Base-by-base conservation (phyloP, 768 basidiomycete genomes). In the Asterophora lycoperdoides region DNA sequence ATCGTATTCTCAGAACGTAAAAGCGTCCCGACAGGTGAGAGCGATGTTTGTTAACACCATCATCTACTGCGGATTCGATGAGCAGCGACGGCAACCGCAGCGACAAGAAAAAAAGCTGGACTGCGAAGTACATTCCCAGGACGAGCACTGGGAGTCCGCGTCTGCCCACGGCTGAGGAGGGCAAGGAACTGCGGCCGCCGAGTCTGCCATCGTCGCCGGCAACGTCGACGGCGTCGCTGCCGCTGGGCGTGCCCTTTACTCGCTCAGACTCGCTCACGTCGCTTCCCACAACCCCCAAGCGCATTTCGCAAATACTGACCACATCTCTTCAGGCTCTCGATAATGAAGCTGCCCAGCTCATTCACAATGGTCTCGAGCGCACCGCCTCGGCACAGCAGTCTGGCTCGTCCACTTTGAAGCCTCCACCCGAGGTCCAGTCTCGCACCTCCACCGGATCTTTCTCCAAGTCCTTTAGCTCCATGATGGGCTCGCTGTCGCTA, bases 401-500 rank as follows among this genome's bases (percentile, higher is more conserved):
- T 23, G 23, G 3, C 23, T 23, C 23, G 23, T 23, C 65, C 46
- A 54, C 62, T 53, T 48, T 64, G 41, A 66, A 70, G 44, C 61
- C 73, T 5, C 23, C 23, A 23, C 60, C 71, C 1, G 75, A 78
- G 18, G 54, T 64, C 8, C 51, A 63, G 8, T 56, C 61, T 49
- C 41, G 49, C 60, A 59, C 71, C 11, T 62, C 68, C 30, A 32
- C 30, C 9, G 76, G 76, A 32, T 78, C 82, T 0, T 85, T 86
- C 59, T 72, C 78, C 46, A 81, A 79, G 56, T 77, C 86, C 0
- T 72, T 90, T 49, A 81, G 77, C 54, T 76, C 75, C 29, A 83
- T 89, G 81, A 84, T 89, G 68, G 81, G 80, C 32, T 75, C 78
- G 7, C 75, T 89, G 3, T 76, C 83, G 1, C 74, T 89, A 49